Base-by-base conservation (phyloP, 2,329 filamentous ascomycete species). In the Leptographium radiaticola region DNA sequence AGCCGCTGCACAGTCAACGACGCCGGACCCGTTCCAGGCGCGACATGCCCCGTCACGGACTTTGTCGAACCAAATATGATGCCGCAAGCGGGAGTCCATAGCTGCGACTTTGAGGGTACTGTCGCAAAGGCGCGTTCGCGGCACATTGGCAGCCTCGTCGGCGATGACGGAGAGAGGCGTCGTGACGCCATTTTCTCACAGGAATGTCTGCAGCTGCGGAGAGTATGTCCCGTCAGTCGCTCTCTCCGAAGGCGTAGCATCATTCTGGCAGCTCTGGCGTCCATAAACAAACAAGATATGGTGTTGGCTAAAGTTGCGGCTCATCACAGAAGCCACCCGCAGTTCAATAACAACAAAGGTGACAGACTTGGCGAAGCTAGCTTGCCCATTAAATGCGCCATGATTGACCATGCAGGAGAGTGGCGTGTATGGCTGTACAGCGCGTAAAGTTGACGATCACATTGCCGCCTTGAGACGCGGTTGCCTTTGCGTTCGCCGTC, bases 81-180 rank as follows among this genome's bases (percentile, higher is more conserved):
- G 40, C 69, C 69, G 53, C 65, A 62, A n/a, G 59, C 63, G 6
- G 66, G 63, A 52, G 65, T 63, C 71, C 71, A 73, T 33, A 65
- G 59, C 49, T 62, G 64, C 48, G 59, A 60, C 38, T 56, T 56
- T 6, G 56, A n/a, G 11, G 56, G 34, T 6, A 18, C 13, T 4
- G 34, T 13, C 25, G 16, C 15, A 33, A 40, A n/a, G 30, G 45
- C 36, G 51, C 38, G 39, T 13, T n/a, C 25, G 31, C 25, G 7
- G 6, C 11, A 13, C 34, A 31, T 20, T 10, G 36, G 13, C 4
- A 7, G 25, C 38, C 34, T 25, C 10, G 15, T n/a, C 11, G 45
- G 16, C 25, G 12, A 30, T 12, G 38, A 18, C 38, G 36, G 42
- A 5, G 20, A 31, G 4, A 40, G 18, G 20, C 34, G n/a, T 43